phyloP scores from a whole-genome alignment of 2,329 filamentous ascomycete genomes.

The Rachicladosporium sp. region DNA sequence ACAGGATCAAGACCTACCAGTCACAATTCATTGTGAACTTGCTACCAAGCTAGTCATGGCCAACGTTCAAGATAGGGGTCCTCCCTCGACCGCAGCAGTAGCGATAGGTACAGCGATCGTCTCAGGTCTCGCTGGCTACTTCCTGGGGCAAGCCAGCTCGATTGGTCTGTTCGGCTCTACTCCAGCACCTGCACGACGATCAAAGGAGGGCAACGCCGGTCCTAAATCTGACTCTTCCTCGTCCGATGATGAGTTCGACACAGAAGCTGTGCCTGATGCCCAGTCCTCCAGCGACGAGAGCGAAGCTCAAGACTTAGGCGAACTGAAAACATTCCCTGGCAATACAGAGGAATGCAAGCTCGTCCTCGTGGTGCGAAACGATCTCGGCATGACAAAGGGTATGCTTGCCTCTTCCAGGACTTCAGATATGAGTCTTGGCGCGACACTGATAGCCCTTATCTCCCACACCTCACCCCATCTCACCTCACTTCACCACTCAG shows the following conservation, averaged over 20 bases:
- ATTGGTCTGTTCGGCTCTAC: conserved; percentile 61
- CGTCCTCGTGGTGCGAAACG: conserved; percentile 81
- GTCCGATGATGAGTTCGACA: conserved; percentile 25
- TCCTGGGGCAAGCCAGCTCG: conserved; percentile 50
- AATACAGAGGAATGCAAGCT: conserved; percentile 80
- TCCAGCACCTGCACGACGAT: conserved; percentile 6
- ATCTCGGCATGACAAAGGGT: conserved; percentile 97
- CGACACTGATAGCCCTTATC: conserved; percentile 1
- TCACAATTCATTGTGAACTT: background rate
- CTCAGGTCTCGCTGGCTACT: conserved; percentile 64
- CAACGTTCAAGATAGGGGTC: conserved; percentile 18
- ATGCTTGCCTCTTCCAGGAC: conserved; percentile 17
- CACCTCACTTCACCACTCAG: conserved; percentile 1
- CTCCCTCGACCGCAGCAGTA: conserved; percentile 46
- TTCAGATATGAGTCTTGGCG: background rate
- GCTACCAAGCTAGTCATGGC: conserved; percentile 10
- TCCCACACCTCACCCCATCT: conserved; percentile 1
- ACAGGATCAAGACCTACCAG: background rate
- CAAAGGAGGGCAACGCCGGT: conserved; percentile 9
- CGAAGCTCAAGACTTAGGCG: conserved; percentile 30
- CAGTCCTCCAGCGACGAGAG: conserved; percentile 24
- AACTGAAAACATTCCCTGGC: conserved; percentile 33
- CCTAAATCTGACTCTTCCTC: conserved; percentile 25
- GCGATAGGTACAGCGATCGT: conserved; percentile 63
- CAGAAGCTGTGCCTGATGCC: conserved; percentile 13